Evolutionary conservation across 2,329 filamentous ascomycete genomes (phyloP).

Genomic region (Colletotrichum abscissum): DNA sequence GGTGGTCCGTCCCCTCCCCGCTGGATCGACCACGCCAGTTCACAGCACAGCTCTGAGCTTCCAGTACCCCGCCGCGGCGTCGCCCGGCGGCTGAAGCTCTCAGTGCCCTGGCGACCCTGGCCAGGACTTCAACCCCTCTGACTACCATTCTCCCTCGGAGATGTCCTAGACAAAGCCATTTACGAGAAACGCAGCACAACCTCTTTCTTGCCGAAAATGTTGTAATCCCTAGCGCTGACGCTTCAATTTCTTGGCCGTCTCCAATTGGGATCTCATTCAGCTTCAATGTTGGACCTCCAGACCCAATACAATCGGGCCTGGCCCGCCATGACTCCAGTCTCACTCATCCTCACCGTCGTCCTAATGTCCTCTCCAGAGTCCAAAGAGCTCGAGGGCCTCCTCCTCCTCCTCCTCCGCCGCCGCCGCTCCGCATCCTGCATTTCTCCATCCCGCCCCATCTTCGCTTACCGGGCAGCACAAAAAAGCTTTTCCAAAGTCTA

Average conservation of each 20-base stretch:
- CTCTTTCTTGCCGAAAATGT: background rate
- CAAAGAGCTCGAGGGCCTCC: background rate
- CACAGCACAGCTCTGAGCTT: background rate
- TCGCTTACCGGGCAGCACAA: background rate
- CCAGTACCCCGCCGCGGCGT: background rate
- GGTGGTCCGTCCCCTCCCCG: background rate
- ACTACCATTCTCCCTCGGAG: background rate
- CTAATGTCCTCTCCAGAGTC: background rate
- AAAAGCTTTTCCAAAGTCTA: background rate
- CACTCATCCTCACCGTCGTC: background rate
- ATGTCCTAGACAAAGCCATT: conserved; percentile 1
- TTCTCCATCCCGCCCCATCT: background rate
- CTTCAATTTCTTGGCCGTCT: background rate
- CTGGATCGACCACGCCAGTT: background rate
- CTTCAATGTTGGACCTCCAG: background rate
- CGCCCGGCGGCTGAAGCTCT: background rate
- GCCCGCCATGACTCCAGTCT: background rate
- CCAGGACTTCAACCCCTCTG: background rate
- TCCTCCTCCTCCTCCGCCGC: background rate
- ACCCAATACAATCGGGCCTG: too few relatives aligned
- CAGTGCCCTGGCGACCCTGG: background rate
- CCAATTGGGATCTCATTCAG: background rate
- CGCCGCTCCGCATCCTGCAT: background rate
- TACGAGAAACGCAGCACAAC: background rate
- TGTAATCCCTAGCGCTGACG: background rate